phyloP scores from a whole-genome alignment of 2,329 filamentous ascomycete genomes.

The Trichothecium roseum region DNA sequence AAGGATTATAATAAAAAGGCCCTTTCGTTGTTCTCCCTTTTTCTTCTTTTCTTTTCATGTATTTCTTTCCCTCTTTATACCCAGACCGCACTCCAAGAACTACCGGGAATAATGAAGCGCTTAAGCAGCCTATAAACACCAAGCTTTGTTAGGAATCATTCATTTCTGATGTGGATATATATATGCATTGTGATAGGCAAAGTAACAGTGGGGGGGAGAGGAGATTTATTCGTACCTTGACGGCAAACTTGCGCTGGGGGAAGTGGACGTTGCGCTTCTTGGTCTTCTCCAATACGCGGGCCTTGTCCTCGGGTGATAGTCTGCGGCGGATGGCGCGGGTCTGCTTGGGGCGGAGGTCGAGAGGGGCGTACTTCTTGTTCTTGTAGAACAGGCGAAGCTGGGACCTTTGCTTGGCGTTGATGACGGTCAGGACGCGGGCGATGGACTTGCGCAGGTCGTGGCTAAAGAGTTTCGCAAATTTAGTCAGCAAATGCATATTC shows the following conservation, averaged over 20 bases:
- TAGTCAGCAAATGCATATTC: slow-evolving; percentile 10
- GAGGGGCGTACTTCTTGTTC: slow-evolving; percentile 98
- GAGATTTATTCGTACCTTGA: slow-evolving; percentile 64
- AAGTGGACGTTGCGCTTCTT: slow-evolving; percentile 96
- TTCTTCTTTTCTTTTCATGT: slow-evolving; percentile 1
- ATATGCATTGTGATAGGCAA: neutral
- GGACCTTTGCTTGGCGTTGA: slow-evolving; percentile 98
- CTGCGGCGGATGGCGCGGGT: slow-evolving; percentile 96
- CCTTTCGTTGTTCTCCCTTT: neutral
- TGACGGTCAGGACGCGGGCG: slow-evolving; percentile 95
- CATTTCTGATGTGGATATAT: neutral
- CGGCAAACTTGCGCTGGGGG: slow-evolving; percentile 96
- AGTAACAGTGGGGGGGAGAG: neutral
- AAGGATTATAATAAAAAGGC: neutral
- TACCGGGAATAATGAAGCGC: slow-evolving; percentile 3
- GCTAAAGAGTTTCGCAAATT: slow-evolving; percentile 37
- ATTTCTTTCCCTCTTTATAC: slow-evolving; percentile 22
- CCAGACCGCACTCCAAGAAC: slow-evolving; percentile 15
- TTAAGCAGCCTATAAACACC: neutral
- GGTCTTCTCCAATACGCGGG: slow-evolving; percentile 80
- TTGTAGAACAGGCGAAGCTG: slow-evolving; percentile 99
- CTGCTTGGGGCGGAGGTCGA: slow-evolving; percentile 97
- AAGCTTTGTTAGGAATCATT: neutral
- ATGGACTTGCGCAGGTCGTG: slow-evolving; percentile 99
- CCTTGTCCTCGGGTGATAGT: slow-evolving; percentile 84